These are phyloP conservation scores for Thelephora aurantiotincta DNA, from an alignment of 768 basidiomycete species.

Conservation along the genomic window DNA sequence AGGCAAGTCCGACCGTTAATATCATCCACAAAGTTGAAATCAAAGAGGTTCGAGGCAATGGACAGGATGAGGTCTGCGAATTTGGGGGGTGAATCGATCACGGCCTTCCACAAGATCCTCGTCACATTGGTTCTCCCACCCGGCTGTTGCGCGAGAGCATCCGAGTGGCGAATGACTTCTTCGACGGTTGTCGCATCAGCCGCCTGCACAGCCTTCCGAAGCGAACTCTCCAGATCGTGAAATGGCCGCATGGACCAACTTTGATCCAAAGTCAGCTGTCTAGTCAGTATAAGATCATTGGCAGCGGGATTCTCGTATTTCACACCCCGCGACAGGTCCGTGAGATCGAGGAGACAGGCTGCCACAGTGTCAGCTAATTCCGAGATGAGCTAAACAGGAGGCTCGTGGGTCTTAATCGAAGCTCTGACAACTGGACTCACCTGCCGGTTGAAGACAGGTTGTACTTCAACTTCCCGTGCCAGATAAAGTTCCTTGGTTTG, in stretches of 20 bases:
- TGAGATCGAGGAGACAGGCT: slow-evolving; percentile 65
- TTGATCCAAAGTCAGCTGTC: slow-evolving; percentile 55
- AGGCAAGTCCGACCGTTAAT: slow-evolving; percentile 93
- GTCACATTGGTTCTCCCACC: slow-evolving; percentile 59
- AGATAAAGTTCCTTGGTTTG: slow-evolving; percentile 96
- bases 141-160: slow-evolving; percentile 43
- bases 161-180: slow-evolving; percentile 60
- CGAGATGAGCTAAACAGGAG: slow-evolving; percentile 63
- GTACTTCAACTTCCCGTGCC: slow-evolving; percentile 94
- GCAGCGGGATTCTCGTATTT: slow-evolving; percentile 71
- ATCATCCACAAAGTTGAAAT: slow-evolving; percentile 88
- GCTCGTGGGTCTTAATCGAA: background rate
- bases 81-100: slow-evolving; percentile 65
- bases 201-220: slow-evolving; percentile 61
- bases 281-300: slow-evolving; percentile 53
- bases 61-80: slow-evolving; percentile 63
- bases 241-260: slow-evolving; percentile 55
- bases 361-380: slow-evolving; percentile 90
- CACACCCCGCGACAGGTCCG: slow-evolving; percentile 59
- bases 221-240: slow-evolving; percentile 78
- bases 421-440: slow-evolving; percentile 24
- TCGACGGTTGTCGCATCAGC: slow-evolving; percentile 45
- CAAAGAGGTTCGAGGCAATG: slow-evolving; percentile 55
- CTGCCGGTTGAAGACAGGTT: slow-evolving; percentile 94
- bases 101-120: slow-evolving; percentile 90